These are phyloP conservation scores for Geotrichum fermentans DNA, from an alignment of 1,139 yeast genomes.

Conservation along the genomic window DNA sequence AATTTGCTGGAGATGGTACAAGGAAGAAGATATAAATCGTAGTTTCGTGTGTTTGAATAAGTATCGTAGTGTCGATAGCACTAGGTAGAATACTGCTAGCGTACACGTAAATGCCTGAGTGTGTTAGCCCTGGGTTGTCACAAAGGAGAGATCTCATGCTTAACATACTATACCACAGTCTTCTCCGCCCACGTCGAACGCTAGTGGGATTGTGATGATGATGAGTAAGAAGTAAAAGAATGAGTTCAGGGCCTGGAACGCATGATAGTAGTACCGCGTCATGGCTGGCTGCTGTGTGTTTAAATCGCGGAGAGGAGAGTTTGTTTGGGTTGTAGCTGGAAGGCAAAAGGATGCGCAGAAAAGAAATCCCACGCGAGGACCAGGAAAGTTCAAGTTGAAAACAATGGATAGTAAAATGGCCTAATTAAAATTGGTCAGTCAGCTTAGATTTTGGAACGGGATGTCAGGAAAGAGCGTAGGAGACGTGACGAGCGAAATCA, in stretches of 20 bases:
- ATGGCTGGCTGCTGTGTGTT: neutral
- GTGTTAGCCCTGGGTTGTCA: too few relatives aligned
- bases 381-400: neutral
- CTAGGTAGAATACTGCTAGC: slow-evolving; percentile 60
- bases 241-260: slow-evolving; percentile 30
- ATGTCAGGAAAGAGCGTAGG: neutral
- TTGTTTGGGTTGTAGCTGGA: slow-evolving; percentile 1
- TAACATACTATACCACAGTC: slow-evolving; percentile 60
- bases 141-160: too few relatives aligned
- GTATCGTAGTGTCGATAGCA: slow-evolving; percentile 67
- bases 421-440: too few relatives aligned
- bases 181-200: slow-evolving; percentile 95
- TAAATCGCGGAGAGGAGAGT: neutral
- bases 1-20: slow-evolving; percentile 78
- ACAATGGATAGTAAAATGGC: too few relatives aligned
- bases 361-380: neutral
- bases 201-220: slow-evolving; percentile 79
- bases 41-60: slow-evolving; percentile 48
- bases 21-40: slow-evolving; percentile 49
- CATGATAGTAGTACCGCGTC: slow-evolving; percentile 8
- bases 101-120: slow-evolving; percentile 63
- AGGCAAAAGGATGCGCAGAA: slow-evolving; percentile 5
- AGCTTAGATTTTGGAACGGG: too few relatives aligned
- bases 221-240: slow-evolving; percentile 50
- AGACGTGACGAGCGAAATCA: too few relatives aligned